Evolutionary conservation across 768 basidiomycete genomes (phyloP), one percentile per base, ranked within the genome.

Genomic region (Amanita pallidorosea): DNA sequence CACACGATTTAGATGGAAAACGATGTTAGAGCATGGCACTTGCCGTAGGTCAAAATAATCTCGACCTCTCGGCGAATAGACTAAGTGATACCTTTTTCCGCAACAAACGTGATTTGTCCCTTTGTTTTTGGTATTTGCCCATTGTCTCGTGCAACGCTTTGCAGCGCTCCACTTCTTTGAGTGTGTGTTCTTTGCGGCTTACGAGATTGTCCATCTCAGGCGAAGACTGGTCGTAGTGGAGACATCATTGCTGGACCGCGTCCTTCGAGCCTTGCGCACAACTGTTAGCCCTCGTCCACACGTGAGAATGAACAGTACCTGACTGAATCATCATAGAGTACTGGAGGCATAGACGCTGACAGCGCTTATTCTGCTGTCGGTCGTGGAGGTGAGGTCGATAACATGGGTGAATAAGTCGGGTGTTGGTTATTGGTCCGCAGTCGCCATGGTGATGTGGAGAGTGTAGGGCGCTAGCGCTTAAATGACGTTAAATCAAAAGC

Each of bases 231-330:
- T 47, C 1, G 67, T 66, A 31, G 72, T 53, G 13, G 67, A 65
- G 2, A 75, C 72, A 52, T 74, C 0, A 69, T 73, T 5, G 71
- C 73, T 41, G 62, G 55, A n/a, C 73, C 71, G 17, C 65, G 57
- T 6, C 73, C 73, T 61, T 75, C 71, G n/a, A 38, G 37, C 5
- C 37, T 38, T n/a, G n/a, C n/a, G n/a, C n/a, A n/a, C n/a, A n/a
- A n/a, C n/a, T n/a, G n/a, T n/a, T n/a, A n/a, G n/a, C n/a, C n/a
- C n/a, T n/a, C n/a, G n/a, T n/a, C n/a, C n/a, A n/a, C n/a, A n/a
- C n/a, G n/a, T n/a, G n/a, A n/a, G n/a, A n/a, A n/a, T n/a, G n/a
- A n/a, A n/a, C n/a, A n/a, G n/a, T n/a, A n/a, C n/a, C n/a, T n/a
- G n/a, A n/a, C n/a, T n/a, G n/a, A n/a, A n/a, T n/a, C n/a, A n/a